Evolutionary conservation across 2,329 filamentous ascomycete genomes (phyloP), one percentile per base, ranked within the genome.

Genomic region (Exophiala dermatitidis): DNA sequence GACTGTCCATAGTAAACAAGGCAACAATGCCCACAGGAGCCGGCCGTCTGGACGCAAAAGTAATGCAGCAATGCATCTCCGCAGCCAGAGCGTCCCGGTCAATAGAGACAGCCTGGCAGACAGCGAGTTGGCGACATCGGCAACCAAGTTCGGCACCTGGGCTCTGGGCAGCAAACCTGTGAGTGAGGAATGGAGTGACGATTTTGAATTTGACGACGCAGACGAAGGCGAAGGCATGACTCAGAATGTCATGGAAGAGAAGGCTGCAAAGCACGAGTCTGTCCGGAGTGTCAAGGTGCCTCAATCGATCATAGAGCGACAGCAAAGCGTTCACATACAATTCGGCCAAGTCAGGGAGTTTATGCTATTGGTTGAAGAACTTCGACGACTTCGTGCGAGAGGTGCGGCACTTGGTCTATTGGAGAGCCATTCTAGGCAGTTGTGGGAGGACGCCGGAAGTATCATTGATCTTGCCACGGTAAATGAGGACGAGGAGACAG

Each of bases 141-240:
- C 70, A 26, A 67, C 69, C 62, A 84, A 84, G 63, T 84, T 83
- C 63, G 80, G 80, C 38, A 83, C 82, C 2, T 84, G 82, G 81
- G 79, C 80, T n/a, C 71, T 84, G 31, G 81, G 82, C 12, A 82
- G 76, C 65, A 84, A 85, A 63, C 81, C 77, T 44, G 80, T 82
- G 26, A 84, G 78, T 28, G 82, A 85, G 64, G 82, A 85, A 64
- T 85, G 82, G 82, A 82, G 84, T 62, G 81, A 81, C 49, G 82
- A 85, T 63, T 85, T 85, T 62, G 81, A 84, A 52, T 84, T 84
- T 65, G 78, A 78, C 26, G 79, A 82, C 45, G 65, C 71, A 8
- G 69, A 74, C 29, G 74, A 77, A 33, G 41, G 50, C 2, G 60
- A 65, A 32, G 62, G 62, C 28, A 28, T 41, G 3, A n/a, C 36